These are phyloP conservation scores for Leucocoprinus birnbaumii DNA, from an alignment of 768 basidiomycete genomes.

Conservation along the genomic window DNA sequence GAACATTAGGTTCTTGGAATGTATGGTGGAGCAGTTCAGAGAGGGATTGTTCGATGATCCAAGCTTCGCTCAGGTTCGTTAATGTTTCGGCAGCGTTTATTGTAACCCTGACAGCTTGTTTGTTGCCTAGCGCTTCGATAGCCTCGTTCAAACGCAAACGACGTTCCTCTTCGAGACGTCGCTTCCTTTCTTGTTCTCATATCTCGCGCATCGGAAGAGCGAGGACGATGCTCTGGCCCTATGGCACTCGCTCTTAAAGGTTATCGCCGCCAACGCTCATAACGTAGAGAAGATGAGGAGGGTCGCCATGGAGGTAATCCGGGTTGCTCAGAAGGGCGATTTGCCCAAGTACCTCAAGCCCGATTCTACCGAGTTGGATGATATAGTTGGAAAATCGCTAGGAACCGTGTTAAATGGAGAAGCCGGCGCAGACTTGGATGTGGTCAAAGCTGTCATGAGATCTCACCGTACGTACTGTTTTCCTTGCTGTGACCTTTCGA, in stretches of 20 bases:
- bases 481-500: not conserved
- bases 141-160: conserved; percentile 18
- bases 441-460: conserved; percentile 37
- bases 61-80: conserved; percentile 41
- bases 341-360: conserved; percentile 49
- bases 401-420: conserved; percentile 27
- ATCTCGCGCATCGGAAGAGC: conserved; percentile 43
- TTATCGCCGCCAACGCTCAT: conserved; percentile 31
- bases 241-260: conserved; percentile 49
- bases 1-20: conserved; percentile 12
- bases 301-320: conserved; percentile 24
- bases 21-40: conserved; percentile 51
- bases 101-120: not conserved
- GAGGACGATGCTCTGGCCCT: conserved; percentile 27
- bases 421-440: conserved; percentile 20
- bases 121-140: conserved; percentile 42
- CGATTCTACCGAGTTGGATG: conserved; percentile 40
- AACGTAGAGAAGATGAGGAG: conserved; percentile 15
- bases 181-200: conserved; percentile 46
- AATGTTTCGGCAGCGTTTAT: not conserved
- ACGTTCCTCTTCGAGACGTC: conserved; percentile 33
- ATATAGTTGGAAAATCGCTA: conserved; percentile 35
- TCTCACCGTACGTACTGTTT: conserved; percentile 34
- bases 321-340: conserved; percentile 30
- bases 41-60: conserved; percentile 43